Evolutionary conservation across 768 basidiomycete genomes (phyloP).

Genomic region (Leucocoprinus sp.): DNA sequence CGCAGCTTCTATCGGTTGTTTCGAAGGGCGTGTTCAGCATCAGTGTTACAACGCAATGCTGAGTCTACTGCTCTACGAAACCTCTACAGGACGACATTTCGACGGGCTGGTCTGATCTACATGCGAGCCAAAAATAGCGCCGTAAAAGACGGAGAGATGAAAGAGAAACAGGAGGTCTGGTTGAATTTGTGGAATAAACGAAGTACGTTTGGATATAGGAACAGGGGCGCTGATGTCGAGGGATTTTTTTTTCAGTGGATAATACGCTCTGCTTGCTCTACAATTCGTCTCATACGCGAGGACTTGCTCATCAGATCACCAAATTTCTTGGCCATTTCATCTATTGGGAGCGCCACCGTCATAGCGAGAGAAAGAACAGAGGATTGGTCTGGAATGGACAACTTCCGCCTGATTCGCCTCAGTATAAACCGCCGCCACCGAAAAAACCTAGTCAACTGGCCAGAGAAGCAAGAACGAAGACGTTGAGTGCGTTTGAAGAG

Average conservation of each 20-base stretch:
- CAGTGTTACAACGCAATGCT: slow-evolving; percentile 13
- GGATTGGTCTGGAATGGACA: slow-evolving; percentile 12
- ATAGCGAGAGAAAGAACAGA: slow-evolving; percentile 7
- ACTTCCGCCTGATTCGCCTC: slow-evolving; percentile 8
- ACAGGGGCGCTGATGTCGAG: too few species aligned
- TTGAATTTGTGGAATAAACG: slow-evolving; percentile 46
- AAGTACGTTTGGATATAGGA: slow-evolving; percentile 41
- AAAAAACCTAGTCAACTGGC: slow-evolving; percentile 13
- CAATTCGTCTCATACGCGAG: slow-evolving; percentile 54
- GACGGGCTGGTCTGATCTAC: slow-evolving; percentile 9
- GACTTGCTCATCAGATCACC: slow-evolving; percentile 51
- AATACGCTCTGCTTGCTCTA: slow-evolving; percentile 54
- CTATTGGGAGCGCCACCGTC: slow-evolving; percentile 22
- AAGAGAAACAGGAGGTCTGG: slow-evolving; percentile 24
- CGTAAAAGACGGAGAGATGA: slow-evolving; percentile 1
- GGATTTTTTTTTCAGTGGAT: slow-evolving; percentile 41
- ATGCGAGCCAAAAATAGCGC: background rate
- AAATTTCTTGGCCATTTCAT: slow-evolving; percentile 42
- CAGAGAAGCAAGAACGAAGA: slow-evolving; percentile 13
- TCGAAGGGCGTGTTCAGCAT: slow-evolving; percentile 13
- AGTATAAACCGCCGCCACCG: slow-evolving; percentile 8
- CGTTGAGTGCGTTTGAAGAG: slow-evolving; percentile 21
- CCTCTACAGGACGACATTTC: slow-evolving; percentile 12
- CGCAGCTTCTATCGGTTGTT: slow-evolving; percentile 14
- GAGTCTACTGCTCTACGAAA: slow-evolving; percentile 9